Conservation (phyloP, 805 yeast species). For the Pichia occidentalis region DNA sequence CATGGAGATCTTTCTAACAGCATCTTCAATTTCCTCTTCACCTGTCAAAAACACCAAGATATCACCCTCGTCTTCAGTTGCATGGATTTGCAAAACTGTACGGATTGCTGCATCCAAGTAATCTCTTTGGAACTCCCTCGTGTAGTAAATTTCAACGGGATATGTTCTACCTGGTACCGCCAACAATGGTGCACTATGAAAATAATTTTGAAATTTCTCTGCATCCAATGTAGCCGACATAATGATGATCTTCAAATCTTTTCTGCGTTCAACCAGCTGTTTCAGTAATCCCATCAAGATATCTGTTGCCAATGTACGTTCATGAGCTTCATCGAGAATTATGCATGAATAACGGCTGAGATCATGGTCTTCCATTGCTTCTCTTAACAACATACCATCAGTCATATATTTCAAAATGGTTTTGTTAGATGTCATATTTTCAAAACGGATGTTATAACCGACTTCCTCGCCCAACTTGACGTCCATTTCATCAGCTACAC, state of each 20-base stretch:
- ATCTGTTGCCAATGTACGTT: constrained; percentile 94
- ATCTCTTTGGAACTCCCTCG: constrained; percentile 94
- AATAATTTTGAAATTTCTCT: constrained; percentile 86
- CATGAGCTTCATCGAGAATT: constrained; percentile 96
- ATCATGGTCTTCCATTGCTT: constrained; percentile 94
- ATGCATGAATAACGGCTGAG: constrained; percentile 78
- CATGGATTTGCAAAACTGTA: constrained; percentile 93
- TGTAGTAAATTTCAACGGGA: constrained; percentile 94
- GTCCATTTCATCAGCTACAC: constrained; percentile 98
- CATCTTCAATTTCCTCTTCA: constrained; percentile 97
- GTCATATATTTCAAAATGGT: constrained; percentile 94
- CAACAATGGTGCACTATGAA: constrained; percentile 84
- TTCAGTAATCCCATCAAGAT: constrained; percentile 91
- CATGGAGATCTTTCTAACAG: constrained; percentile 77
- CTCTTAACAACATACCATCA: constrained; percentile 96
- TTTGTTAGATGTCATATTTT: constrained; percentile 72
- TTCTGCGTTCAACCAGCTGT: constrained; percentile 70
- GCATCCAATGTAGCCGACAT: constrained; percentile 99
- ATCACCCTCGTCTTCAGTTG: constrained; percentile 93
- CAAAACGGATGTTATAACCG: constrained; percentile 93
- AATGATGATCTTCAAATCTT: constrained; percentile 83
- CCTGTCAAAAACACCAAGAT: constrained; percentile 83
- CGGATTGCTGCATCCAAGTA: constrained; percentile 92
- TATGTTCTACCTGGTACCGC: constrained; percentile 98
- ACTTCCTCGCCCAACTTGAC: constrained; percentile 89